A percentile compares a stretch with the other conserved stretches of the same genome.
Conservation (phyloP, 208 protist species). For the Trypanosoma caninum region DNA sequence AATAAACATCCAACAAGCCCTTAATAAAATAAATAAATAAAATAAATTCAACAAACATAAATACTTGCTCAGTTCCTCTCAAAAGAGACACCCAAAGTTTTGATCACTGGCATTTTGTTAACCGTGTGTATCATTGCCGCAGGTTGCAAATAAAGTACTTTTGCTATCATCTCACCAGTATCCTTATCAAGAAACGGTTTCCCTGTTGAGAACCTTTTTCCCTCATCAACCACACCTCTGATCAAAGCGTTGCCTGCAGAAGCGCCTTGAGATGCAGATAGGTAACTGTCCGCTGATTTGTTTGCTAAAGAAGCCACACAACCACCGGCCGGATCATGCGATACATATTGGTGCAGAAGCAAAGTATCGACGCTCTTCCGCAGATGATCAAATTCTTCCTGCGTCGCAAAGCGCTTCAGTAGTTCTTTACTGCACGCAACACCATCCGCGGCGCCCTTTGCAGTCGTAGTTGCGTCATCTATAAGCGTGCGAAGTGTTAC, state of each 20-base stretch:
- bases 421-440: slow-evolving; percentile 2
- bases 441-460: slow-evolving; percentile 11
- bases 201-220: background rate
- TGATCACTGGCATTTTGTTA: background rate
- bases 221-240: background rate
- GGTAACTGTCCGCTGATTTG: background rate
- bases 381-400: background rate
- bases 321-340: too few relatives aligned
- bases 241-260: background rate
- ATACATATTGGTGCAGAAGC: background rate
- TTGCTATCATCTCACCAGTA: slow-evolving; percentile 16
- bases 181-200: slow-evolving; percentile 6
- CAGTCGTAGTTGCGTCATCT: slow-evolving; percentile 8
- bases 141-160: slow-evolving; percentile 12
- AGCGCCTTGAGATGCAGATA: background rate
- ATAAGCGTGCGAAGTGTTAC: slow-evolving; percentile 6
- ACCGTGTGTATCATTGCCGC: background rate
- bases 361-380: background rate
- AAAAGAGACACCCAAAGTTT: background rate
- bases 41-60: background rate
- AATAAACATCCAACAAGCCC: background rate
- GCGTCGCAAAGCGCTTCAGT: background rate
- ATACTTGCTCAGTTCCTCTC: background rate
- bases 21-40: background rate
- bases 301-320: background rate